phyloP scores from a whole-genome alignment of 495 filamentous ascomycete genomes.

The Viridothelium virens region DNA sequence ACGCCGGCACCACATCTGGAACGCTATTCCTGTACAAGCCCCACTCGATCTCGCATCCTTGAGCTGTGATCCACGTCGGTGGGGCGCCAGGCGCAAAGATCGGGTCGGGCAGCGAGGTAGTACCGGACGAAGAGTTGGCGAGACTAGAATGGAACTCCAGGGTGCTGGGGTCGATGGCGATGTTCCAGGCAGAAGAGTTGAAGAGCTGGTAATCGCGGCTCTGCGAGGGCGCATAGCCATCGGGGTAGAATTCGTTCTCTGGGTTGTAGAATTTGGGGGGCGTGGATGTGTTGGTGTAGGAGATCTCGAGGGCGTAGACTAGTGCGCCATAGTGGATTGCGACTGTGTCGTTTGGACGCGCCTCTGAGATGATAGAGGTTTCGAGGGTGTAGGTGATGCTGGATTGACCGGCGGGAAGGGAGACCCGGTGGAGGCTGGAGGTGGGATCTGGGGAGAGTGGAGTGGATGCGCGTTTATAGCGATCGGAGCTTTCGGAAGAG shows the following conservation, averaged over 20 bases:
- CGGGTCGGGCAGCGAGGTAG: constrained; percentile 36
- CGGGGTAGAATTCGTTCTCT: constrained; percentile 20
- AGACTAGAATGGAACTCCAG: constrained; percentile 29
- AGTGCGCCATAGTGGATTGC: constrained; percentile 49
- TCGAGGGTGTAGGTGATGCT: constrained; percentile 28
- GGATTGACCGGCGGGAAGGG: constrained; percentile 28
- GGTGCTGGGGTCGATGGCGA: constrained; percentile 44
- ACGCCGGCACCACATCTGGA: constrained; percentile 42
- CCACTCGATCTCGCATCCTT: constrained; percentile 51
- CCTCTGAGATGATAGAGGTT: constrained; percentile 27
- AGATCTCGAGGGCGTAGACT: constrained; percentile 47
- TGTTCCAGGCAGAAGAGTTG: constrained; percentile 40
- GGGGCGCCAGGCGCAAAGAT: constrained; percentile 45
- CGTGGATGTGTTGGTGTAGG: constrained; percentile 27
- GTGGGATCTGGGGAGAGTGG: constrained; percentile 21
- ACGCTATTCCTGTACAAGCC: constrained; percentile 36
- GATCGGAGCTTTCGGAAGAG: neutral
- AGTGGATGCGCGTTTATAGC: constrained; percentile 8
- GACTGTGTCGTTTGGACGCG: constrained; percentile 47
- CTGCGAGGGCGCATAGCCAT: constrained; percentile 30
- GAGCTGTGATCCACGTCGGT: constrained; percentile 43
- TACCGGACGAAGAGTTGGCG: constrained; percentile 15
- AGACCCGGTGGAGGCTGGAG: constrained; percentile 34
- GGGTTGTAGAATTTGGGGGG: constrained; percentile 24
- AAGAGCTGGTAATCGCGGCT: constrained; percentile 35